Base-by-base conservation (phyloP, 2,329 filamentous ascomycete genomes). In the Fusarium decemcellulare region DNA sequence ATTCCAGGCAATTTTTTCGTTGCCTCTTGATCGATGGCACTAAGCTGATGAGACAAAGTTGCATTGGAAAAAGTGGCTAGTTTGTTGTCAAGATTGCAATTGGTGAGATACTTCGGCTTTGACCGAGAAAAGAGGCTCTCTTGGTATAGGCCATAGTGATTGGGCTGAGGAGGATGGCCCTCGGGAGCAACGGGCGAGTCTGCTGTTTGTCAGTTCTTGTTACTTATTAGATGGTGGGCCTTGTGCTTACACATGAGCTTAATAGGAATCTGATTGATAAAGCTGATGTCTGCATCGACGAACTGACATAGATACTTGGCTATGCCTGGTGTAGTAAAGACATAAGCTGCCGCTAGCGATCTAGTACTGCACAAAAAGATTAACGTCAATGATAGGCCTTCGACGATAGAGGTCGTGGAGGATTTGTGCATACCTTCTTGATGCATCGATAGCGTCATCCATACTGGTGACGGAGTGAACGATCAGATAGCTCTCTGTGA, bases 261-360 rank as follows among this genome's bases (percentile, higher is more conserved):
- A 6, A 37, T 37, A 1, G 67, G 67, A 6, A 70, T 57, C 1
- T 70, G 63, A 11, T 70, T 68, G 0, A 70, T 40, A 2, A 50
- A 70, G 14, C 67, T 67, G 1, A 67, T 58, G 4, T 50, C 43
- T 2, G 67, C 50, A 1, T 70, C 63, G 0, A 64, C 14, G 11
- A 70, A 70, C 7, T 70, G 67, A 1, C 59, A 67, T 0, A 64
- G 51, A 30, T 70, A 70, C 12, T 70, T 70, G 3, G 67, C 67
- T 50, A 68, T 68, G 0, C 43, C 9, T 1, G 67, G 67, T 0
- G 55, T 64, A 1, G 67, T 68, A 11, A 70, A 70, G 6, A 70
- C 36, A 10, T 70, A 70, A 1, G 67, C 58, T 1, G 67, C 67
- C 0, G 59, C 46, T 0, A 70, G 10, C 10, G 59, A 51, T 12